Percentiles rank a stretch among this genome's conserved stretches.
Evolutionary conservation across 2,329 filamentous ascomycete genomes (phyloP).

Genomic region (Thermomyces lanuginosus): DNA sequence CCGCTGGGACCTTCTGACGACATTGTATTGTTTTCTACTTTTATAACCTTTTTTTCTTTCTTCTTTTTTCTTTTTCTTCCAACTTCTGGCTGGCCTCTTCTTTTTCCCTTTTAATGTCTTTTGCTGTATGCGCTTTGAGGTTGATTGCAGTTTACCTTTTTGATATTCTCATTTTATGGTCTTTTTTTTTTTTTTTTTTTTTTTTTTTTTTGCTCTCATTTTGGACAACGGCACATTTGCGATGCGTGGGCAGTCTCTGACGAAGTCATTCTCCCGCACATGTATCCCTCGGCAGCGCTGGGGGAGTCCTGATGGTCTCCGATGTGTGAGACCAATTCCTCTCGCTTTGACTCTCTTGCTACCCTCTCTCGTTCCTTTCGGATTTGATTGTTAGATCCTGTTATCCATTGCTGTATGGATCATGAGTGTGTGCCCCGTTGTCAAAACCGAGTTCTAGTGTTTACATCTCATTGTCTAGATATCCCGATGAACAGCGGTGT

Average conservation of each 20-base stretch:
- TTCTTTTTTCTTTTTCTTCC: not conserved
- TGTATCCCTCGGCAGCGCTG: no score
- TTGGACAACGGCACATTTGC: no score
- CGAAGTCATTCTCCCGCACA: no score
- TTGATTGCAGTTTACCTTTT: not conserved
- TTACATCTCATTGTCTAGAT: conserved; percentile 1
- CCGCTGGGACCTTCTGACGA: not conserved
- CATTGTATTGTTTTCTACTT: not conserved
- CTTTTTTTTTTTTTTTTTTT: conserved; percentile 1
- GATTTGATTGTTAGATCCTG: no score
- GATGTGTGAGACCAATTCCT: no score
- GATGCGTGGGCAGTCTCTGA: no score
- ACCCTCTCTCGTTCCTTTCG: no score
- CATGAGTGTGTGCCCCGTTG: conserved; percentile 3
- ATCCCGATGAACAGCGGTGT: conserved; percentile 4
- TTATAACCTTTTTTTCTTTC: not conserved
- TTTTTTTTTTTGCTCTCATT: no score
- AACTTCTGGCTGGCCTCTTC: not conserved
- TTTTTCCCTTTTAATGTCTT: conserved; percentile 1
- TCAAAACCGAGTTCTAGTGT: not conserved
- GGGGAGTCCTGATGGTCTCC: no score
- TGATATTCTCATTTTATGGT: conserved; percentile 1
- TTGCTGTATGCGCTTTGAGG: conserved; percentile 4
- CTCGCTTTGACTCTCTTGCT: no score
- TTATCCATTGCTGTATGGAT: no score